Percentiles rank a stretch among this genome's conserved stretches.
These are phyloP conservation scores for Flaveria floridana DNA, from an alignment of 140 eudicot genomes.

Conservation along the genomic window DNA sequence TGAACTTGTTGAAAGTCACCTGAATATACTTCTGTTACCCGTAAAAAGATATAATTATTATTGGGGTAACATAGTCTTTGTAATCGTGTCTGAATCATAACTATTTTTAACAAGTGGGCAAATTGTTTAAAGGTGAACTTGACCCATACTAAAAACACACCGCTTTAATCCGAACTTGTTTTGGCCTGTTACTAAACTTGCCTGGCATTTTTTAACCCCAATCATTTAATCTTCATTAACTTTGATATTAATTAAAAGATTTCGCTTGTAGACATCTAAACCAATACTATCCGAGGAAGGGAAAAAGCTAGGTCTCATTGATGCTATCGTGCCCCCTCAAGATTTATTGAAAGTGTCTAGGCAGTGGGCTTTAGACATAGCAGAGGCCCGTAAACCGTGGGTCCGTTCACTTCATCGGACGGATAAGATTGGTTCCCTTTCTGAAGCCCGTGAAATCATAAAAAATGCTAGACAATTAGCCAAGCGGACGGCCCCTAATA, in stretches of 20 bases:
- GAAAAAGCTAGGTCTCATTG: slow-evolving; percentile 71
- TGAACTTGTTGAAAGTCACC: not conserved
- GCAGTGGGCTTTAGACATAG: slow-evolving; percentile 86
- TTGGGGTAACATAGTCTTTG: not conserved
- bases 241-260: slow-evolving; percentile 14
- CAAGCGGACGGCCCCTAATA: slow-evolving; percentile 61
- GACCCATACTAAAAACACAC: not conserved
- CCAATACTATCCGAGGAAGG: slow-evolving; percentile 88
- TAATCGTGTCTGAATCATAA: not conserved
- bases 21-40: too few relatives aligned
- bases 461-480: slow-evolving; percentile 63
- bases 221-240: slow-evolving; percentile 14
- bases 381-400: slow-evolving; percentile 76
- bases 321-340: slow-evolving; percentile 68
- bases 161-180: not conserved
- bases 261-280: slow-evolving; percentile 59
- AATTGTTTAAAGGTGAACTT: not conserved
- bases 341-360: slow-evolving; percentile 70
- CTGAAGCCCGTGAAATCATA: slow-evolving; percentile 69
- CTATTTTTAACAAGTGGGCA: not conserved
- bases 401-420: slow-evolving; percentile 68
- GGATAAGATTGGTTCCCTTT: slow-evolving; percentile 79
- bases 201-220: not conserved
- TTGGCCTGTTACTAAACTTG: not conserved
- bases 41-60: not conserved